Conservation (phyloP, 441 rosid species). For the Populus hybrid region DNA sequence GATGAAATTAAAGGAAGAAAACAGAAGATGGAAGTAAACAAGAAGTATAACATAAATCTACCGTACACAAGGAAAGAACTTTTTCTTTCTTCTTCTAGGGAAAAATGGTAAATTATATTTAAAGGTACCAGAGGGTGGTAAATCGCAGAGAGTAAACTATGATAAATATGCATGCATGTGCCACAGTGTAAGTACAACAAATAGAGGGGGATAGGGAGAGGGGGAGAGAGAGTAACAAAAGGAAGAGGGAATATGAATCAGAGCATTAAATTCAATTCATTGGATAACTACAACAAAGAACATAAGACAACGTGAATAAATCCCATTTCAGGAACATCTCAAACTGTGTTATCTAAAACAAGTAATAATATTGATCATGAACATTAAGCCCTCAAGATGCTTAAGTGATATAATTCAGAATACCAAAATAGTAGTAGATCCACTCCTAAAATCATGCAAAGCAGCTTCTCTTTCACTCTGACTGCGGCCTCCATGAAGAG, state of each 20-base stretch:
- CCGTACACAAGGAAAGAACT: not conserved
- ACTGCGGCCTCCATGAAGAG: slow-evolving; percentile 42
- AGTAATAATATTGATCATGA: too few relatives aligned
- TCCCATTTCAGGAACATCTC: not conserved
- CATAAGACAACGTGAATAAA: not conserved
- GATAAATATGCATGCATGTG: not conserved
- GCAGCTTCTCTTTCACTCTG: slow-evolving; percentile 45
- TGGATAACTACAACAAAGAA: not conserved
- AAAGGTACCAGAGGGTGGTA: not conserved
- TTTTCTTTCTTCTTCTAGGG: not conserved
- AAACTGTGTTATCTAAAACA: too few relatives aligned
- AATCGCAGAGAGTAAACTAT: too few relatives aligned
- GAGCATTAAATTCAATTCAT: too few relatives aligned
- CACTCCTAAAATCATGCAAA: slow-evolving; percentile 36
- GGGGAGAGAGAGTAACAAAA: too few relatives aligned
- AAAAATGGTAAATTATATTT: not conserved
- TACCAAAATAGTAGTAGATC: slow-evolving; percentile 38
- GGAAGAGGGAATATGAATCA: too few relatives aligned
- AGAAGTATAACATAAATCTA: not conserved
- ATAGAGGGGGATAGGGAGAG: not conserved
- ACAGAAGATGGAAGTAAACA: not conserved
- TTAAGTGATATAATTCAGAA: not conserved
- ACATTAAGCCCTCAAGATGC: not conserved
- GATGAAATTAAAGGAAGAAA: not conserved
- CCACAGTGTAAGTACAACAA: too few relatives aligned